Percentiles rank a stretch among this genome's conserved stretches.
phyloP scores from a whole-genome alignment of 495 filamentous ascomycete species.

The Aspergillus ostianus region DNA sequence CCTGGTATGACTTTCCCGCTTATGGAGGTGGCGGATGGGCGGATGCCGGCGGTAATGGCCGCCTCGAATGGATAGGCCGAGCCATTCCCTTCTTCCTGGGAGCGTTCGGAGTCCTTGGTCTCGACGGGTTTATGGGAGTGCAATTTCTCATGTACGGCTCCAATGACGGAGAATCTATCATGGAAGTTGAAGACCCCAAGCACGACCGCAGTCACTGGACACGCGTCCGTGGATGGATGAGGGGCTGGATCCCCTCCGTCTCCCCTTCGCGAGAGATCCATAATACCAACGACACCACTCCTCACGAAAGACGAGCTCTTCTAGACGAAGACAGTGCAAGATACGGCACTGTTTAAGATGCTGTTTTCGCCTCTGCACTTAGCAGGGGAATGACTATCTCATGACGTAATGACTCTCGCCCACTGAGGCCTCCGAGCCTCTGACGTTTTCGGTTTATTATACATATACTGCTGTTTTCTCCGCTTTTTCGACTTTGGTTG shows the following conservation, averaged over 20 bases:
- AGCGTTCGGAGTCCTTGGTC: constrained; percentile 63
- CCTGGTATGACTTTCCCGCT: constrained; percentile 58
- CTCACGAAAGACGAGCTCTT: constrained; percentile 35
- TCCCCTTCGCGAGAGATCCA: constrained; percentile 25
- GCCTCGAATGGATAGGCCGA: constrained; percentile 55
- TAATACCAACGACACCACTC: neutral
- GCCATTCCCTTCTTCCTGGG: constrained; percentile 71
- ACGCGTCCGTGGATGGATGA: constrained; percentile 64
- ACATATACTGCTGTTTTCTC: neutral
- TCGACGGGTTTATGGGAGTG: constrained; percentile 64
- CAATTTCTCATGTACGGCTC: constrained; percentile 64
- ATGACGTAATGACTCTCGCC: neutral
- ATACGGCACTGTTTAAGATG: constrained; percentile 37
- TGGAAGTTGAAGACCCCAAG: constrained; percentile 34
- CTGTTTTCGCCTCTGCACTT: neutral
- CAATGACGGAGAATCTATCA: constrained; percentile 30
- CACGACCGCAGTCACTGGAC: constrained; percentile 49
- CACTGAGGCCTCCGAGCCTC: neutral
- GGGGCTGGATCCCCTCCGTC: constrained; percentile 60
- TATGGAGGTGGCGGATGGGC: constrained; percentile 70
- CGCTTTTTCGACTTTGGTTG: neutral
- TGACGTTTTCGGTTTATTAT: neutral
- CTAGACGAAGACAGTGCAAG: constrained; percentile 29
- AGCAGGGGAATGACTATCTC: neutral
- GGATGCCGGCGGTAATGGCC: constrained; percentile 55